These are phyloP conservation scores for Capronia coronata DNA, from an alignment of 2,329 filamentous ascomycete species.

Conservation along the genomic window DNA sequence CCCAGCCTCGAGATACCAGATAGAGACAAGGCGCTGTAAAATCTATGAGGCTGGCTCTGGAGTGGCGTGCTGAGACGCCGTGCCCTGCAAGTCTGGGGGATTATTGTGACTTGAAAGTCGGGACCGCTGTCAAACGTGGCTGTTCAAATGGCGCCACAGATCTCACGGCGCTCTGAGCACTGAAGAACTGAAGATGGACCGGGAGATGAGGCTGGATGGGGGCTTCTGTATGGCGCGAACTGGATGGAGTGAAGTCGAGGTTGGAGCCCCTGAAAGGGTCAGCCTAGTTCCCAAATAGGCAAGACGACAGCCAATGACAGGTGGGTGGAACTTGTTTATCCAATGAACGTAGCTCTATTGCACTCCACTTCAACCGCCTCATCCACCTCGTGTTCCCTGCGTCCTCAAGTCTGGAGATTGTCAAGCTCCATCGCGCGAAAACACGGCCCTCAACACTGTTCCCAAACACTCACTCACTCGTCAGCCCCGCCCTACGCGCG, in stretches of 20 bases:
- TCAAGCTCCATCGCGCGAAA: not conserved
- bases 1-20: too few relatives aligned
- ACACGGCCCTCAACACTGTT: not conserved
- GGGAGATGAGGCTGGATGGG: not conserved
- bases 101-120: too few relatives aligned
- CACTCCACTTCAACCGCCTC: constrained; percentile 20
- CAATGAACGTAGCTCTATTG: constrained; percentile 3
- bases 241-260: not conserved
- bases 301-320: constrained; percentile 9
- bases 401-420: constrained; percentile 10
- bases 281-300: constrained; percentile 8
- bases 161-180: not conserved
- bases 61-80: too few relatives aligned
- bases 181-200: not conserved
- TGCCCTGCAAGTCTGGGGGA: too few relatives aligned
- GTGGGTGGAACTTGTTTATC: not conserved
- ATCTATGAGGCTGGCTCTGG: too few relatives aligned
- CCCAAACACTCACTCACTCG: not conserved
- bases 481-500: not conserved
- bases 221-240: not conserved
- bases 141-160: constrained; percentile 9
- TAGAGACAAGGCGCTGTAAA: too few relatives aligned
- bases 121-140: not conserved
- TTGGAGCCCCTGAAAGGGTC: constrained; percentile 11
- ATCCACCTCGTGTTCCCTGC: not conserved